Percentiles rank a stretch among this genome's conserved stretches.
Conservation (phyloP, 768 basidiomycete species). For the Grammothele lineata region DNA sequence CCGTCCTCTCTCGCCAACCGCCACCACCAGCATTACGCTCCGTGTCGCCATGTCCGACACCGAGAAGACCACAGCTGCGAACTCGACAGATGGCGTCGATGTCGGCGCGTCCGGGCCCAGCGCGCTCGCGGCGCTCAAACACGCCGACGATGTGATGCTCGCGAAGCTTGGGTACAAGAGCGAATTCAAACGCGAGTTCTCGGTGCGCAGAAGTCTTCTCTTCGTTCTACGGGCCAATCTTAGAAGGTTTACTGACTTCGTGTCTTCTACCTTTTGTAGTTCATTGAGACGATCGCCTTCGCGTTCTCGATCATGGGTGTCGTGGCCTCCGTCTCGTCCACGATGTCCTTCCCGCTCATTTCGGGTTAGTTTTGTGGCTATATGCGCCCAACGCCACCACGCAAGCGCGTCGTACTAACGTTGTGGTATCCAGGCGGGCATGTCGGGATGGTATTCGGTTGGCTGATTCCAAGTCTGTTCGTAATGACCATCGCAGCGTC, state of each 20-base stretch:
- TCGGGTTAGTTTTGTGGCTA: slow-evolving; percentile 56
- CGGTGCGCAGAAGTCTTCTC: slow-evolving; percentile 42
- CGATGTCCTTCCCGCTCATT: slow-evolving; percentile 56
- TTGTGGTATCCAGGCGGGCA: slow-evolving; percentile 49
- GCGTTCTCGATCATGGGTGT: slow-evolving; percentile 73
- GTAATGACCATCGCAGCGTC: slow-evolving; percentile 64
- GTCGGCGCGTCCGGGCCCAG: too few relatives aligned
- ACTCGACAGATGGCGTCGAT: neutral
- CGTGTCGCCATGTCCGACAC: slow-evolving; percentile 11
- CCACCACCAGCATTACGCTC: too few relatives aligned
- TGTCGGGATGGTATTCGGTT: slow-evolving; percentile 75
- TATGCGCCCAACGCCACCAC: neutral
- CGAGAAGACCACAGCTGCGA: slow-evolving; percentile 20
- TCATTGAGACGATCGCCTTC: slow-evolving; percentile 61
- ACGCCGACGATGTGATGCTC: slow-evolving; percentile 53
- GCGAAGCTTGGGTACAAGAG: slow-evolving; percentile 67
- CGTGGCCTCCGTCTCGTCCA: slow-evolving; percentile 63
- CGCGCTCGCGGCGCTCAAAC: slow-evolving; percentile 20
- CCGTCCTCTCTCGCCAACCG: too few relatives aligned
- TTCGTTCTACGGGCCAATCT: neutral
- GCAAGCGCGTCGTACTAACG: neutral
- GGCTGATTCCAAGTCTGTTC: slow-evolving; percentile 68
- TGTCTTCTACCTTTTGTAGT: slow-evolving; percentile 25
- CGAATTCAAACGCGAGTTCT: slow-evolving; percentile 73
- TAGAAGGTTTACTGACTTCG: neutral